phyloP scores from a whole-genome alignment of 495 filamentous ascomycete genomes.

The Trichoderma reesei region DNA sequence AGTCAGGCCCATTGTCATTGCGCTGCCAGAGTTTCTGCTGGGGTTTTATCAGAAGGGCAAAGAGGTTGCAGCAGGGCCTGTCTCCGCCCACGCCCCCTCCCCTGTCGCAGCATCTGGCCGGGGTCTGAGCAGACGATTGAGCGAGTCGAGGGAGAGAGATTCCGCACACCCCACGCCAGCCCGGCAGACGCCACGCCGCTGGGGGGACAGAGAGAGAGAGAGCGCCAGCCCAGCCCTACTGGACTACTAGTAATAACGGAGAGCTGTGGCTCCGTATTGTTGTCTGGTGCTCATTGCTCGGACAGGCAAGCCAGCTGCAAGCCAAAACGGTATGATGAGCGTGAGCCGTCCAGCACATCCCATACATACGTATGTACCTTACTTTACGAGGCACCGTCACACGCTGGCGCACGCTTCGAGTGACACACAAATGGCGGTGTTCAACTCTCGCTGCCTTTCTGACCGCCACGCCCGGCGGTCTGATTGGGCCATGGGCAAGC shows the following conservation, averaged over 20 bases:
- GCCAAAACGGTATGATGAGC: too few species aligned
- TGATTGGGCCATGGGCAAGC: neutral
- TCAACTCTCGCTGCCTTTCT: neutral
- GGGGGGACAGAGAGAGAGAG: neutral
- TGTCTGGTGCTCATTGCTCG: too few species aligned
- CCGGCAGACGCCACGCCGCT: neutral
- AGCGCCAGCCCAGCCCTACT: neutral
- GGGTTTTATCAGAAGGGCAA: slow-evolving; percentile 4
- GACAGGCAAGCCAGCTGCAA: too few species aligned
- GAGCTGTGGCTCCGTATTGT: neutral
- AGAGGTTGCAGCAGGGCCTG: neutral
- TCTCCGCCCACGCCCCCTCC: neutral
- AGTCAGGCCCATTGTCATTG: neutral
- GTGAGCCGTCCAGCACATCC: too few species aligned
- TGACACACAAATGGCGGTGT: slow-evolving; percentile 4
- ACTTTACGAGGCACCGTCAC: too few species aligned
- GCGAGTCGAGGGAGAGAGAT: too few species aligned
- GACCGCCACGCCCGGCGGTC: slow-evolving; percentile 1
- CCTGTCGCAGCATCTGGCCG: neutral
- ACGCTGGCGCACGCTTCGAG: neutral
- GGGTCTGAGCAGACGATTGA: neutral
- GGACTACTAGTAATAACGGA: neutral
- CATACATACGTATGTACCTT: too few species aligned
- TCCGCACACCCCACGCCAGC: too few species aligned
- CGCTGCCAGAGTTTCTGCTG: neutral